phyloP scores from a whole-genome alignment of 805 yeast species.

The Kuraishia hungarica region DNA sequence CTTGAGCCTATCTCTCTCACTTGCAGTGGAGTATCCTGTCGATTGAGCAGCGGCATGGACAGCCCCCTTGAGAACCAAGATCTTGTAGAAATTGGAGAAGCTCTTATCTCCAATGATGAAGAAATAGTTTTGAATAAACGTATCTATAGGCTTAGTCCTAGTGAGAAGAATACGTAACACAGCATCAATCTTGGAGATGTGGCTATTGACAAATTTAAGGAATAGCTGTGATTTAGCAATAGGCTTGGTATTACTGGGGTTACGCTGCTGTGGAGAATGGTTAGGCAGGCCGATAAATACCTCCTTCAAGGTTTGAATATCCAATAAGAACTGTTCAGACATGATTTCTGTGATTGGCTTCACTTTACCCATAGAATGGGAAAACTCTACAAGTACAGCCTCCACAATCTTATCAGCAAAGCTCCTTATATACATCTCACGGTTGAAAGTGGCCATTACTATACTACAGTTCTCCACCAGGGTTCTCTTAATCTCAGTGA shows the following conservation, averaged over 20 bases:
- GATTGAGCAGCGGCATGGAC: slow-evolving; percentile 15
- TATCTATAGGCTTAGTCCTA: slow-evolving; percentile 55
- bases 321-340: slow-evolving; percentile 78
- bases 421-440: slow-evolving; percentile 65
- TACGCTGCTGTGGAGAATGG: slow-evolving; percentile 27
- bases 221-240: slow-evolving; percentile 16
- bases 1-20: slow-evolving; percentile 26
- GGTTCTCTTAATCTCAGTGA: slow-evolving; percentile 44
- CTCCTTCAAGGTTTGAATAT: slow-evolving; percentile 55
- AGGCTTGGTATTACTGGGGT: slow-evolving; percentile 16
- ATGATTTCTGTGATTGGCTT: slow-evolving; percentile 62
- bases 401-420: slow-evolving; percentile 75
- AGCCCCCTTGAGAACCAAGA: slow-evolving; percentile 53
- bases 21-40: slow-evolving; percentile 12
- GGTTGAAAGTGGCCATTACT: slow-evolving; percentile 50
- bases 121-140: slow-evolving; percentile 57
- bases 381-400: slow-evolving; percentile 42
- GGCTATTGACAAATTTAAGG: slow-evolving; percentile 15
- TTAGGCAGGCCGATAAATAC: slow-evolving; percentile 41
- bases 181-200: slow-evolving; percentile 35
- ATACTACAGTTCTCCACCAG: slow-evolving; percentile 34
- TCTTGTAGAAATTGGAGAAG: slow-evolving; percentile 51
- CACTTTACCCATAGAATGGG: slow-evolving; percentile 47
- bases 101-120: slow-evolving; percentile 58
- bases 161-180: slow-evolving; percentile 63